Conservation (phyloP, 129 eudicot species). For the Lonicera japonica region DNA sequence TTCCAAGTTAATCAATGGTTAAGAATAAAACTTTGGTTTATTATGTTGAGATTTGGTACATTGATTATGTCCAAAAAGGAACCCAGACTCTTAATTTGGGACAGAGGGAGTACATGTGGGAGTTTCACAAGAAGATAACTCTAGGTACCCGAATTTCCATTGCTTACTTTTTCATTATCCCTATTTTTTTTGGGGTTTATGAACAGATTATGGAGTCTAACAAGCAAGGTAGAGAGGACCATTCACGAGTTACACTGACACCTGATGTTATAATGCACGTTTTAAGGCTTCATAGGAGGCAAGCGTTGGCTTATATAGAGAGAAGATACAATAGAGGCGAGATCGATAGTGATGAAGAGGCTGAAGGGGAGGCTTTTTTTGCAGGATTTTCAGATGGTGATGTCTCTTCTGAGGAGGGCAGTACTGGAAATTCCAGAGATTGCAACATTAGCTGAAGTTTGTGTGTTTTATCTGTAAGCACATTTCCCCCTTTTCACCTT, state of each 20-base stretch:
- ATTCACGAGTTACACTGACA: constrained; percentile 59
- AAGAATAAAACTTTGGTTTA: too few relatives aligned
- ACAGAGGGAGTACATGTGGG: too few relatives aligned
- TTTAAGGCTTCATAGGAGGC: constrained; percentile 76
- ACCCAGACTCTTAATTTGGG: too few relatives aligned
- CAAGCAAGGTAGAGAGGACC: constrained; percentile 65
- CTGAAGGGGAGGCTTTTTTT: constrained; percentile 34
- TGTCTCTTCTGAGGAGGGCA: constrained; percentile 45
- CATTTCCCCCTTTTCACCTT: not conserved
- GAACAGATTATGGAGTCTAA: constrained; percentile 57
- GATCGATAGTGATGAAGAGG: constrained; percentile 50
- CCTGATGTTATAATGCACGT: constrained; percentile 86
- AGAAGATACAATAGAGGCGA: constrained; percentile 50
- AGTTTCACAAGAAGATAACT: not conserved
- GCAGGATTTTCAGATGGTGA: constrained; percentile 50
- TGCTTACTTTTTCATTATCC: not conserved
- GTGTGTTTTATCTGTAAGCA: not conserved
- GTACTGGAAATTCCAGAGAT: constrained; percentile 37
- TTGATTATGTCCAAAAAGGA: too few relatives aligned
- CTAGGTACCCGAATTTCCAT: not conserved
- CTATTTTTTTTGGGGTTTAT: constrained; percentile 6
- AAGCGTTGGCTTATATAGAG: constrained; percentile 64
- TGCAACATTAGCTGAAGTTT: constrained; percentile 49
- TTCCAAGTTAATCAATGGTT: too few relatives aligned
- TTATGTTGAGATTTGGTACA: too few relatives aligned